Evolutionary conservation across 805 yeast species (phyloP), one percentile per base, ranked within the genome.

Genomic region (Starmerella davenportii): DNA sequence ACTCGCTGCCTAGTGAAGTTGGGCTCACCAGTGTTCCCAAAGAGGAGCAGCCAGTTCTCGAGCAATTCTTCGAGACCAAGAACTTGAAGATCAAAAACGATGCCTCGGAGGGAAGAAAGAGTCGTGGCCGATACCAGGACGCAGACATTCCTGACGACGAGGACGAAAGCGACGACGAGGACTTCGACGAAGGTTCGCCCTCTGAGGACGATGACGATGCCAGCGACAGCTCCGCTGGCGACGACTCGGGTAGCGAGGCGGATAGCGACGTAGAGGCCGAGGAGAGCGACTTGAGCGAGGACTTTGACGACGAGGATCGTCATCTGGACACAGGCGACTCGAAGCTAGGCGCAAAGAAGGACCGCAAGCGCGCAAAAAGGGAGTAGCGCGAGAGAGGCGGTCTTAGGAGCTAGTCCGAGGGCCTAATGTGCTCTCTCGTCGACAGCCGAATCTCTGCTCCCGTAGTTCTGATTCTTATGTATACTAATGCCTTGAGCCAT

Each of bases 11-110:
- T 34, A 76, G 72, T 37, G 65, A 80, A 14, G 90, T 85, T 48
- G 74, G 74, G 30, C 87, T 90, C 58, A 92, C 93, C 46, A 81
- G 80, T 52, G 79, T 90, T 48, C 76, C 76, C 44, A 73, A 82
- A 56, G 95, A 81, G 46, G 98, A 90, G 54, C 96, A 85, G 58
- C 72, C 69, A 37, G 61, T 71, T 2, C 65, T 90, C 43, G 93
- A 87, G 55, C 66, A 65, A 33, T 90, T 67, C 64, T 70, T 87
- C 59, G 69, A 69, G 49, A 72, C 77, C 36, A 84, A 81, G 66
- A 79, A 78, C 40, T 61, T 90, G 43, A 66, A 72, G 48, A 80
- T 87, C 37, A 78, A 76, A 63, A 85, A 85, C 55, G 96, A 87
- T 53, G 85, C 84, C 45, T 80, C 75, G 49, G 79, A 82, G 39